Percentiles rank a stretch among this genome's conserved stretches.
Evolutionary conservation across 2,329 filamentous ascomycete species (phyloP).

Genomic region (Penicillium sp.): DNA sequence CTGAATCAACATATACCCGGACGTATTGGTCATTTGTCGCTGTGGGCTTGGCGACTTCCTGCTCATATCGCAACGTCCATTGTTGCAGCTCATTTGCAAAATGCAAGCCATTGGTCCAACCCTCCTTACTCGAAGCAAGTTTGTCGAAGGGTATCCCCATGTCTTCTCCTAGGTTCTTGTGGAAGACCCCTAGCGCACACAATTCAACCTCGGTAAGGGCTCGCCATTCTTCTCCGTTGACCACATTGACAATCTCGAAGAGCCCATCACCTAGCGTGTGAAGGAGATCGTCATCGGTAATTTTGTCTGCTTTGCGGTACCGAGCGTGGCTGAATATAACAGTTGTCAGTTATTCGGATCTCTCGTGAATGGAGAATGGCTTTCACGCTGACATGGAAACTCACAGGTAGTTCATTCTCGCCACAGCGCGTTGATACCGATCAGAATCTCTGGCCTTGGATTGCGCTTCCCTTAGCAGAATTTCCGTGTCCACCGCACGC

Average conservation of each 20-base stretch:
- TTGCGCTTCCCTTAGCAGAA: conserved; percentile 47
- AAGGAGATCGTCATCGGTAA: conserved; percentile 58
- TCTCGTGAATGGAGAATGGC: too few relatives aligned
- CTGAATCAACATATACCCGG: conserved; percentile 17
- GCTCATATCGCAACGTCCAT: conserved; percentile 16
- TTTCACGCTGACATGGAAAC: neutral
- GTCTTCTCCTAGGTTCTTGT: conserved; percentile 62
- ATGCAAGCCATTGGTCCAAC: conserved; percentile 10
- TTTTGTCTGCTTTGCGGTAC: conserved; percentile 57
- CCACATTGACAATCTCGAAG: conserved; percentile 61
- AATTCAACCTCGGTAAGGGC: conserved; percentile 62
- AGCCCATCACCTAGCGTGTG: conserved; percentile 63
- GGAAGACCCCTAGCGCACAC: conserved; percentile 64
- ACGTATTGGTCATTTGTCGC: conserved; percentile 19
- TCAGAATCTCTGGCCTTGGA: conserved; percentile 38
- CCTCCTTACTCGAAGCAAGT: conserved; percentile 19
- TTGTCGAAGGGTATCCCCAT: conserved; percentile 58
- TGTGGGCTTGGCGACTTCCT: conserved; percentile 13
- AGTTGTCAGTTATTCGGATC: neutral
- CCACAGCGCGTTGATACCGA: conserved; percentile 49
- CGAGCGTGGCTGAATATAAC: conserved; percentile 40
- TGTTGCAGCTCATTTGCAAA: conserved; percentile 7
- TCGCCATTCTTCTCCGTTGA: conserved; percentile 66
- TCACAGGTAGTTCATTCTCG: conserved; percentile 60
- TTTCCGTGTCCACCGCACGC: conserved; percentile 50